Base-by-base conservation (phyloP, 768 basidiomycete species). In the Cystobasidium onofrii region DNA sequence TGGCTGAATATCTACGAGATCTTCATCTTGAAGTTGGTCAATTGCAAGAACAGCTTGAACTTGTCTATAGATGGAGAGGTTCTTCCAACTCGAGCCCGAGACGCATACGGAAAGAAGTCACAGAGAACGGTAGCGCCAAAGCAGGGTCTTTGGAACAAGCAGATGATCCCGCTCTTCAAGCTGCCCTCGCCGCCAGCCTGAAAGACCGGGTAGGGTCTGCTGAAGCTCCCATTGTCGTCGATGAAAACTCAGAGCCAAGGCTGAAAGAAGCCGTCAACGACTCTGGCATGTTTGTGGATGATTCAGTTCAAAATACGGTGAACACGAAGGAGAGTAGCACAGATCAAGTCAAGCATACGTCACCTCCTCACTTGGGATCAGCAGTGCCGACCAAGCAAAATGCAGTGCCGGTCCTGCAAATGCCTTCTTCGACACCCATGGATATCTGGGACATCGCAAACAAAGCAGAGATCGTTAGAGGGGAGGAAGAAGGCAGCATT, bases 1-100 rank as follows among this genome's bases (percentile, higher is more conserved):
- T 71, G 17, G 55, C 69, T 12, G 55, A 46, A 4, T 31, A 29
- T 18, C 31, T 71, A 29, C 15, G 41, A 31, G 25, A 33, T 36
- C 13, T 71, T 29, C 69, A 71, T 60, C 46, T 36, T 36, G 69
- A 71, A 31, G n/a, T 71, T 34, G 69, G 69, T 7, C 9, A 17
- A 6, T 55, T 71, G 54, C 54, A 71, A 39, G 69, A 71, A 10
- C 31, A 61, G 23, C 69, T 71, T 27, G 69, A 71, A 54, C 69
- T 71, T 17, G 69, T 71, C 39, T 71, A 71, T 43, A 46, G 69
- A 17, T 57, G 50, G 69, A 46, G 69, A 33, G 44, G 69, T 20
- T 29, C 50, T n/a, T 31, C 54, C 3, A 31, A 17, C 41, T 50
- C 65, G 15, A 34, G 18, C 13, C 50, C 15, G 17, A 34, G 63